A percentile compares a stretch with the other conserved stretches of the same genome.
These are phyloP conservation scores for Backusella parvicylindrica DNA, from an alignment of 192 early-diverging fungal species.

Conservation along the genomic window DNA sequence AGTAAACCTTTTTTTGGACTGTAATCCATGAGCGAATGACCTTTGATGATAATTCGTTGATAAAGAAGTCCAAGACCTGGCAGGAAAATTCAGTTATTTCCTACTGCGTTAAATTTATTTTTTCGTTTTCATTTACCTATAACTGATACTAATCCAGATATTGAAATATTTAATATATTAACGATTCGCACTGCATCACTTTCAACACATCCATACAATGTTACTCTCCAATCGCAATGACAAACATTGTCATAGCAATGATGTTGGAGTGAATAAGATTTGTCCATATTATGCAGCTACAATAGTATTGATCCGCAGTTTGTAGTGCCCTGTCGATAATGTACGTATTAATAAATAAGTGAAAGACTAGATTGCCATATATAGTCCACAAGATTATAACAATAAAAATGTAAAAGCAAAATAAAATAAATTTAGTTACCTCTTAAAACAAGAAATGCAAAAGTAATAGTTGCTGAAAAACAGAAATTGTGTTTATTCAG, in stretches of 20 bases:
- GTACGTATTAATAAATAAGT: not conserved
- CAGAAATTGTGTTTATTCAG: no score
- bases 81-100: not conserved
- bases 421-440: not conserved
- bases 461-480: not conserved
- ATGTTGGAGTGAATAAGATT: not conserved
- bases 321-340: not conserved
- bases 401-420: not conserved
- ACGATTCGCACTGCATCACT: slow-evolving; percentile 1
- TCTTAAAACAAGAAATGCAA: not conserved
- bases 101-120: not conserved
- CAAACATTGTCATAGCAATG: not conserved
- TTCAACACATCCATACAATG: slow-evolving; percentile 16
- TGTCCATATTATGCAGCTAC: not conserved
- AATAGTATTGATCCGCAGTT: not conserved
- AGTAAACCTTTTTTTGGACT: slow-evolving; percentile 8
- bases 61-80: slow-evolving; percentile 9
- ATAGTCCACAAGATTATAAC: no score
- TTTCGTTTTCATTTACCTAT: slow-evolving; percentile 9
- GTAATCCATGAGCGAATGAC: slow-evolving; percentile 9
- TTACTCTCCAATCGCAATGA: slow-evolving; percentile 18
- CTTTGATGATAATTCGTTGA: slow-evolving; percentile 8
- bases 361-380: not conserved
- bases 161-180: slow-evolving; percentile 15
- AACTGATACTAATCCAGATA: slow-evolving; percentile 14